Base-by-base conservation (phyloP, 2,329 filamentous ascomycete genomes). In the Plectosphaerella sp. region DNA sequence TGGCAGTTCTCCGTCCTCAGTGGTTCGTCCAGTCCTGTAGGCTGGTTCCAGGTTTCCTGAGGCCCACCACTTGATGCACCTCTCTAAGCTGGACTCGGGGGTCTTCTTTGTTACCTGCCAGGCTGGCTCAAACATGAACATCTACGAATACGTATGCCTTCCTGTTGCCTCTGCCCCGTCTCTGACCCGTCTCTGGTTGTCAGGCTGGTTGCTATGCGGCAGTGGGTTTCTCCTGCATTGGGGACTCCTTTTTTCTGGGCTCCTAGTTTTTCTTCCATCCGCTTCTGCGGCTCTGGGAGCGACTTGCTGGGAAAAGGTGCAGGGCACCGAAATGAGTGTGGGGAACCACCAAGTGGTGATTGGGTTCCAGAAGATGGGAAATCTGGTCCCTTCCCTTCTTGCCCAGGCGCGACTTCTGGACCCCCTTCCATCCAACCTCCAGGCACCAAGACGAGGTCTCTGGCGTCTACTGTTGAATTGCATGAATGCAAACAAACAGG, bases 281-380 rank as follows among this genome's bases (percentile, higher is more conserved):
- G 37, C 37, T 39, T 39, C 37, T 39, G 37, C 37, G 16, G 37
- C 37, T 39, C 37, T 39, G 37, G 37, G 37, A 7, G 14, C 37
- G 20, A 20, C 20, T 22, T 18, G 41, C 22, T 16, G n/a, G 43
- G 5, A 22, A 47, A 41, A 39, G 41, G 20, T 37, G 49, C 41
- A 51, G 42, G 42, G 35, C 49, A 52, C 53, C 49, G 37, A 52
- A 52, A 55, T 55, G 54, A 55, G 52, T 55, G 54, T 55, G 54
- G 54, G 54, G 48, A 55, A 55, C 48, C 22, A 46, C n/a, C 36
- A 37, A 52, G 52, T 14, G 28, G 28, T 33, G 28, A 33, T 33
- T 33, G 28, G 28, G 28, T 33, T 33, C 28, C 28, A 33, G 28
- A 33, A 9, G 28, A 42, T 42, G 39, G 18, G 18, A 42, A 42